phyloP scores from a whole-genome alignment of 352 stramenopile genomes.

The Pythium utonaiense region DNA sequence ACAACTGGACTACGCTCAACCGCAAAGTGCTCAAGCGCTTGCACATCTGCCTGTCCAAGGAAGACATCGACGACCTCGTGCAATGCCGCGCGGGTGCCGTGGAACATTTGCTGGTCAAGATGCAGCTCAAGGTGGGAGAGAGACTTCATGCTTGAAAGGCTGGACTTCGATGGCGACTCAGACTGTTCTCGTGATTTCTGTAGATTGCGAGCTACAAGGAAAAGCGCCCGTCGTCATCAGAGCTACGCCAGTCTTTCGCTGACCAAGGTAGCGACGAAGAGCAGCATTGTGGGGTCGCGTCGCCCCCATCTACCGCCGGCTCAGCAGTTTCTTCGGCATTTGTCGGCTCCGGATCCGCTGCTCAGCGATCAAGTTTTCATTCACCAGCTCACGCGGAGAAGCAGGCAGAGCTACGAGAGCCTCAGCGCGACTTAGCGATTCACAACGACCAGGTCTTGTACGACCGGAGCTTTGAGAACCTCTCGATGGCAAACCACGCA shows the following conservation, averaged over 20 bases:
- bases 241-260: constrained; percentile 4
- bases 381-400: constrained; percentile 28
- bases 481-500: constrained; percentile 20
- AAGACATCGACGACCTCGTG: constrained; percentile 91
- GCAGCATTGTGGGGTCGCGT: constrained; percentile 7
- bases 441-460: constrained; percentile 19
- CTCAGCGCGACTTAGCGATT: constrained; percentile 31
- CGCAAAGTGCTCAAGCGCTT: constrained; percentile 87
- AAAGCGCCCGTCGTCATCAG: constrained; percentile 39
- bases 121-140: constrained; percentile 85
- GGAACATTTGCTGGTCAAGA: constrained; percentile 87
- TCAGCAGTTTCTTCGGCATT: constrained; percentile 2
- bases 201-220: constrained; percentile 82
- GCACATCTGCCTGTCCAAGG: constrained; percentile 75
- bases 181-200: neutral
- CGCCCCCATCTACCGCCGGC: constrained; percentile 10
- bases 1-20: constrained; percentile 96
- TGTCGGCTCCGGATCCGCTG: neutral
- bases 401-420: constrained; percentile 34
- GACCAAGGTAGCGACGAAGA: constrained; percentile 41
- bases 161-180: no score
- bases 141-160: no score
- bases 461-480: constrained; percentile 8
- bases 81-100: constrained; percentile 86
- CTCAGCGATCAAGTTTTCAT: constrained; percentile 10